A percentile compares a stretch with the other conserved stretches of the same genome.
Evolutionary conservation across 306 rosid genomes (phyloP).

Genomic region (Abrus pulchellus): DNA sequence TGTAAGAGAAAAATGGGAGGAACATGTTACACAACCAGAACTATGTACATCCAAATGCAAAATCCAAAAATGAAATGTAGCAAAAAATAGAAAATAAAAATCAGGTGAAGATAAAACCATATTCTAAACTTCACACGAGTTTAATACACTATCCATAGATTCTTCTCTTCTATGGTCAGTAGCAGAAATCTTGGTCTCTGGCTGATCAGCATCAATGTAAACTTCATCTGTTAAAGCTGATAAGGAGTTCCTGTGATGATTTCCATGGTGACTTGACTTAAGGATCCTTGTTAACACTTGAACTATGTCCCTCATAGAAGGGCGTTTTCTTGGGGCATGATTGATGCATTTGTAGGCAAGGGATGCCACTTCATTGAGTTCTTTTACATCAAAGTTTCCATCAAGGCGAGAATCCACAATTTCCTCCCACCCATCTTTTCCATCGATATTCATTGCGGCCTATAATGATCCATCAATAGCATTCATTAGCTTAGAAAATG

Average conservation of each 20-base stretch:
- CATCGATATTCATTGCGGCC: slow-evolving; percentile 85
- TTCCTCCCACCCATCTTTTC: slow-evolving; percentile 89
- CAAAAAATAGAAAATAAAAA: slow-evolving; percentile 25
- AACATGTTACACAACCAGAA: not conserved
- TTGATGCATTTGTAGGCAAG: slow-evolving; percentile 78
- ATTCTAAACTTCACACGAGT: slow-evolving; percentile 61
- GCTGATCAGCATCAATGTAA: slow-evolving; percentile 59
- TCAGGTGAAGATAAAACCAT: slow-evolving; percentile 34
- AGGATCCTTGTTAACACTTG: slow-evolving; percentile 66
- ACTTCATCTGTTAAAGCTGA: slow-evolving; percentile 69
- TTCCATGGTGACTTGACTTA: slow-evolving; percentile 59
- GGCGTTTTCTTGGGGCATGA: slow-evolving; percentile 68
- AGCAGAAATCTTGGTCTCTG: slow-evolving; percentile 51
- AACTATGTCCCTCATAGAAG: slow-evolving; percentile 80
- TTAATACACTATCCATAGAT: slow-evolving; percentile 66
- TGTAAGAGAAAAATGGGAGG: not conserved
- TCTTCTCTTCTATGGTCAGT: slow-evolving; percentile 63
- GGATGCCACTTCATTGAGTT: slow-evolving; percentile 74
- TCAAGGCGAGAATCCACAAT: slow-evolving; percentile 75
- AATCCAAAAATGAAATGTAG: slow-evolving; percentile 27
- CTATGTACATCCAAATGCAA: slow-evolving; percentile 37
- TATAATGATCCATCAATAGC: slow-evolving; percentile 42
- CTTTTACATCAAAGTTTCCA: slow-evolving; percentile 66
- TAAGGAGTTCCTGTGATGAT: slow-evolving; percentile 55
- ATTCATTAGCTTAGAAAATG: slow-evolving; percentile 6